These are phyloP conservation scores for Microascus cirrosus DNA, from an alignment of 2,329 filamentous ascomycete genomes.

Conservation along the genomic window DNA sequence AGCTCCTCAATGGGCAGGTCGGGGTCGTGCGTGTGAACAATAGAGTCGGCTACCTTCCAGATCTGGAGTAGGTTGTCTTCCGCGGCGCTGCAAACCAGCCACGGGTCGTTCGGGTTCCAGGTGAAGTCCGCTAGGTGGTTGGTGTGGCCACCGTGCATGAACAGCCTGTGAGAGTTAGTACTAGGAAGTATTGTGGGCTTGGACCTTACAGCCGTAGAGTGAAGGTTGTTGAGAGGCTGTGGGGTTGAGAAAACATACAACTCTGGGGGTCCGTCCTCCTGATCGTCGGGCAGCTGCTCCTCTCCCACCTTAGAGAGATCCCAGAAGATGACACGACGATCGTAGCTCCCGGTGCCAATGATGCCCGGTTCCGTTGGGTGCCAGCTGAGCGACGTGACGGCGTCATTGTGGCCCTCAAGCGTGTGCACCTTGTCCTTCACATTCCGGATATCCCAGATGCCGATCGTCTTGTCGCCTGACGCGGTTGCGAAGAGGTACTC, in stretches of 20 bases:
- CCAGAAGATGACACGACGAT: slow-evolving; percentile 92
- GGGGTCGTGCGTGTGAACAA: slow-evolving; percentile 66
- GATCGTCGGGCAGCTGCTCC: slow-evolving; percentile 89
- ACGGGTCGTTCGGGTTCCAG: slow-evolving; percentile 95
- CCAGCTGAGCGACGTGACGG: slow-evolving; percentile 88
- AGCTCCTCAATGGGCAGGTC: slow-evolving; percentile 70
- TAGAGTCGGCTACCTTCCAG: slow-evolving; percentile 77
- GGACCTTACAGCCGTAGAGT: background rate
- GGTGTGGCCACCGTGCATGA: slow-evolving; percentile 98
- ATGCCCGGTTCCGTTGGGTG: slow-evolving; percentile 85
- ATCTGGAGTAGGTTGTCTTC: slow-evolving; percentile 96
- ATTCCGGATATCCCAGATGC: slow-evolving; percentile 89
- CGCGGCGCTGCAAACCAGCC: slow-evolving; percentile 89
- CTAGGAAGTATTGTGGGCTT: background rate
- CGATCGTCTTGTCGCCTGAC: slow-evolving; percentile 90
- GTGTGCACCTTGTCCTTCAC: slow-evolving; percentile 83
- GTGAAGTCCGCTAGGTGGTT: slow-evolving; percentile 94
- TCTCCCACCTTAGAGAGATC: slow-evolving; percentile 85
- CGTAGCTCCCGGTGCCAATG: slow-evolving; percentile 83
- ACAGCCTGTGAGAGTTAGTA: slow-evolving; percentile 48
- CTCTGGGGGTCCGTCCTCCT: slow-evolving; percentile 89
- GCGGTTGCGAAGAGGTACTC: slow-evolving; percentile 87
- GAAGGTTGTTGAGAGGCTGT: background rate
- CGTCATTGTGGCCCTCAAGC: slow-evolving; percentile 77
- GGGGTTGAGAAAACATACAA: slow-evolving; percentile 51